These are phyloP conservation scores for Phytophthora idaei DNA, from an alignment of 352 stramenopile genomes.

Conservation along the genomic window DNA sequence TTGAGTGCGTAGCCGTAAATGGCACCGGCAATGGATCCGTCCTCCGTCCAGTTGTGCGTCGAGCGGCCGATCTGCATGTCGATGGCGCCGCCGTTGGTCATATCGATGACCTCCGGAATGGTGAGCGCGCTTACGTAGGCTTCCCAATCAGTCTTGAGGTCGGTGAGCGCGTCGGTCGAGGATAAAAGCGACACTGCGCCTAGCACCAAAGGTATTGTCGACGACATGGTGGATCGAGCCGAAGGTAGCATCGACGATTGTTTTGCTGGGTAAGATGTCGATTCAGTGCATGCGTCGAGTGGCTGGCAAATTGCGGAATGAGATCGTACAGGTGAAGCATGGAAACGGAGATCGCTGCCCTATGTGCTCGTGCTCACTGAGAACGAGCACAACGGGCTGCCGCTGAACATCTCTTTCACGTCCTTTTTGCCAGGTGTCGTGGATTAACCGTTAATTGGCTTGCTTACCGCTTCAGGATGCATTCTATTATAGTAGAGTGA, in stretches of 20 bases:
- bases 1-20: constrained; percentile 54
- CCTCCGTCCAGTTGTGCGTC: constrained; percentile 44
- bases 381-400: neutral
- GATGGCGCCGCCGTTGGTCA: constrained; percentile 35
- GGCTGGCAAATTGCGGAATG: constrained; percentile 29
- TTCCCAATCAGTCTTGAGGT: constrained; percentile 53
- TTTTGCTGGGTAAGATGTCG: neutral
- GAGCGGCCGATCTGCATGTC: constrained; percentile 50
- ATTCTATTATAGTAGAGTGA: constrained; percentile 3
- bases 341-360: neutral
- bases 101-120: constrained; percentile 51
- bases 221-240: constrained; percentile 11
- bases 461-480: constrained; percentile 3
- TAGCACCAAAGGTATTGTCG: constrained; percentile 4
- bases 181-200: constrained; percentile 7
- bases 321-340: neutral
- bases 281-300: constrained; percentile 9
- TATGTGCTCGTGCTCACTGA: neutral
- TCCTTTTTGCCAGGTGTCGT: constrained; percentile 2
- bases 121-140: constrained; percentile 42
- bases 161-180: constrained; percentile 21
- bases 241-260: constrained; percentile 25
- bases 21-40: constrained; percentile 33
- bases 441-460: constrained; percentile 9
- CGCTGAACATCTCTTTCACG: constrained; percentile 17